Conservation (phyloP, 768 basidiomycete species). For the Erythrobasidium yunnanense region DNA sequence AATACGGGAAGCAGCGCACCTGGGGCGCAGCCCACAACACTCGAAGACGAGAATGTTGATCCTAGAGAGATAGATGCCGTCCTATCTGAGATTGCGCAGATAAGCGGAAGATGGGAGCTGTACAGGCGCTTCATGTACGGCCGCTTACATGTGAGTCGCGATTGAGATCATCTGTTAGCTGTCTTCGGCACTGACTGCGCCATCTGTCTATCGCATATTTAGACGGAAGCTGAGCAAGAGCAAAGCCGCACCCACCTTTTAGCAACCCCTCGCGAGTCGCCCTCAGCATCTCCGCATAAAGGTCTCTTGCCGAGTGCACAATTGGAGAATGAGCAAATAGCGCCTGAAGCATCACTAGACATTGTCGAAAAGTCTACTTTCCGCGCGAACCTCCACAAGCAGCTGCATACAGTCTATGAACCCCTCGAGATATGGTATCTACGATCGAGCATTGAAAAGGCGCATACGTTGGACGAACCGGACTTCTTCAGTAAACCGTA, state of each 20-base stretch:
- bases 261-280: constrained; percentile 22
- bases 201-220: no score
- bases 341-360: constrained; percentile 5
- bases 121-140: constrained; percentile 78
- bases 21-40: background rate
- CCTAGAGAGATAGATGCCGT: constrained; percentile 83
- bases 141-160: constrained; percentile 46
- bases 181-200: no score
- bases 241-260: background rate
- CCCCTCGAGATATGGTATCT: constrained; percentile 90
- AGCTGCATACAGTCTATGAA: constrained; percentile 65
- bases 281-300: no score
- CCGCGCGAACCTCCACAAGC: constrained; percentile 51
- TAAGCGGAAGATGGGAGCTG: constrained; percentile 82
- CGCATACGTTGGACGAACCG: constrained; percentile 68
- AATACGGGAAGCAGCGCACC: background rate
- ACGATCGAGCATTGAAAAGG: constrained; percentile 76
- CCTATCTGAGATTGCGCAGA: constrained; percentile 73
- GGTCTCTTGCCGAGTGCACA: no score
- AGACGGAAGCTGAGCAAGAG: background rate
- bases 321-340: no score
- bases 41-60: constrained; percentile 53
- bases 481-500: constrained; percentile 56
- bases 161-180: no score
- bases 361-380: constrained; percentile 39